Base-by-base conservation (phyloP, 2,329 filamentous ascomycete species). In the Verticillium longisporum region DNA sequence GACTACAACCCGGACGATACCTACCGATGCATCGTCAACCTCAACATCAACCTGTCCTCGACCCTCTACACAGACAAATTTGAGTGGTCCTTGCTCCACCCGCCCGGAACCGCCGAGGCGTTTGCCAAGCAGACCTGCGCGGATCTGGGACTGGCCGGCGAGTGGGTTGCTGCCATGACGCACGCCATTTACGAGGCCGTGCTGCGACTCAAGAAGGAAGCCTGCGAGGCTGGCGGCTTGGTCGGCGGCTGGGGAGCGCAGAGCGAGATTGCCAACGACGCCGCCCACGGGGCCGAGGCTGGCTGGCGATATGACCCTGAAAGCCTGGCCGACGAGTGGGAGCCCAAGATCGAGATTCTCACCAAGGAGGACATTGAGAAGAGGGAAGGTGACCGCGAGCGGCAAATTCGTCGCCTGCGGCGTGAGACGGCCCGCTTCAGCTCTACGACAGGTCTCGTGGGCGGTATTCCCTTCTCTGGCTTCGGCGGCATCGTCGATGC, bases 281-380 rank as follows among this genome's bases (percentile, higher is more conserved):
- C 93, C 1, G 90, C 90, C 9, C 88, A 92, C 66, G 87, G 89
- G n/a, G 77, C 77, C 1, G 91, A 93, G 62, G 92, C 93, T 14
- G 95, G 95, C 3, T 98, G 95, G 94, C 85, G 95, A 65, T 97
- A 97, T 72, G 95, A 99, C 66, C 91, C 92, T 2, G 95, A 98
- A 70, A 89, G 92, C 62, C 82, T 98, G 3, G 93, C 85, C 7
- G 88, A 91, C 65, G 88, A 90, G 63, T 95, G 91, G 91, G 90
- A 92, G 71, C 89, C 91, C 6, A 91, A 90, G 77, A 82, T 95
- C 9, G 91, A 94, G 72, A 81, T 83, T 0, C 77, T 99, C 2
- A 93, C 89, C 45, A 96, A 97, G 68, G 95, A 99, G 68, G 95
- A 99, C 71, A 98, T 99, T 60, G 95, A 99, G 76, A 96, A 96